A percentile compares a stretch with the other conserved stretches of the same genome.
Conservation (phyloP, 2,329 filamentous ascomycete genomes). For the Epichloe gansuensis region DNA sequence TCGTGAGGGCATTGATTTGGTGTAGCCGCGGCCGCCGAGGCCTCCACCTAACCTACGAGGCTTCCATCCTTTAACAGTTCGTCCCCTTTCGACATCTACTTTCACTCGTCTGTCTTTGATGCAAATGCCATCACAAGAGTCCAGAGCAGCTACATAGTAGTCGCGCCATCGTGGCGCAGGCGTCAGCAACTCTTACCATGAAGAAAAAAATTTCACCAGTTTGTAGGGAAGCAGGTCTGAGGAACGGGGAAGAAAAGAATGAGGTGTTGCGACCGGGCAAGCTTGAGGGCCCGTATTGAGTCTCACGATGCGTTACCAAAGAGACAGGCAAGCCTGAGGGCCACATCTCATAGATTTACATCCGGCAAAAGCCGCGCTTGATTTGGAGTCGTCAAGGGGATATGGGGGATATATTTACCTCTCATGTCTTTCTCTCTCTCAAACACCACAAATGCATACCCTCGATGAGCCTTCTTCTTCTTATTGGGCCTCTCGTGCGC, state of each 20-base stretch:
- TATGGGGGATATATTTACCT: conserved; percentile 52
- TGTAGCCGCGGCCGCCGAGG: conserved; percentile 84
- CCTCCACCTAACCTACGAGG: conserved; percentile 85
- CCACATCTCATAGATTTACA: conserved; percentile 22
- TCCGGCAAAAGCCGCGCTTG: conserved; percentile 7
- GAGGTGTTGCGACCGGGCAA: conserved; percentile 34
- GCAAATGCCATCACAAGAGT: conserved; percentile 67
- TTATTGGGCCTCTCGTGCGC: conserved; percentile 57
- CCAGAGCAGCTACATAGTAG: conserved; percentile 72
- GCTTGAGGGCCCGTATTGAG: conserved; percentile 39
- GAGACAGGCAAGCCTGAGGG: conserved; percentile 30
- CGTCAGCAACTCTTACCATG: conserved; percentile 58
- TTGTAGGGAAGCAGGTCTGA: not conserved
- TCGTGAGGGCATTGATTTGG: conserved; percentile 61
- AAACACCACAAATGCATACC: conserved; percentile 94
- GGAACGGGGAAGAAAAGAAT: conserved; percentile 8
- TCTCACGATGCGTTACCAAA: conserved; percentile 31
- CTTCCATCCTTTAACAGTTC: conserved; percentile 88
- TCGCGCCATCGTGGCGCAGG: conserved; percentile 41
- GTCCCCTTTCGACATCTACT: conserved; percentile 90
- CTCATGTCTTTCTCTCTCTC: conserved; percentile 98
- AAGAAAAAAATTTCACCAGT: conserved; percentile 6
- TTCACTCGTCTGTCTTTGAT: conserved; percentile 88
- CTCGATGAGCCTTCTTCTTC: conserved; percentile 69
- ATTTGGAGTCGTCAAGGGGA: conserved; percentile 5